Percentiles rank a stretch among this genome's conserved stretches.
Conservation (phyloP, 345 rosid species). For the Passiflora organensis region DNA sequence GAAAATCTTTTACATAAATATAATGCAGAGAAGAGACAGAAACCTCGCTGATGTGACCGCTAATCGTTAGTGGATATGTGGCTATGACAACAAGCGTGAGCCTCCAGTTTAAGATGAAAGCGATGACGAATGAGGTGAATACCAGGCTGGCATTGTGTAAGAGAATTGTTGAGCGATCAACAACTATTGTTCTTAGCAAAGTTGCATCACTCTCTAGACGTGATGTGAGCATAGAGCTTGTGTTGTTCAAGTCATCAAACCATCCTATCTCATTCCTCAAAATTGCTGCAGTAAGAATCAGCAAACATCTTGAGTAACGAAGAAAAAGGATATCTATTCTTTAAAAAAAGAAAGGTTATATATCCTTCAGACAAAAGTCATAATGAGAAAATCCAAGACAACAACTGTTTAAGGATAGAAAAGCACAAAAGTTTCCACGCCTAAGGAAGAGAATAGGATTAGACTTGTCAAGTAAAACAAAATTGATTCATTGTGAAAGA, state of each 20-base stretch:
- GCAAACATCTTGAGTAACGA: too few relatives aligned
- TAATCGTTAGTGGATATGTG: constrained; percentile 70
- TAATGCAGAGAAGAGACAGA: constrained; percentile 5
- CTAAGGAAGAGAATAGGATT: too few relatives aligned
- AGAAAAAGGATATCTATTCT: too few relatives aligned
- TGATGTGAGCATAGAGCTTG: constrained; percentile 82
- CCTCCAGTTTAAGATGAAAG: constrained; percentile 93
- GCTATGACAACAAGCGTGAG: constrained; percentile 84
- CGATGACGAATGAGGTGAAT: constrained; percentile 62
- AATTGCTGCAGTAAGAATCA: constrained; percentile 60
- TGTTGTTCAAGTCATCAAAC: constrained; percentile 78
- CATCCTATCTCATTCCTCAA: constrained; percentile 89
- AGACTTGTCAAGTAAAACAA: too few relatives aligned
- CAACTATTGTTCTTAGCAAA: constrained; percentile 64
- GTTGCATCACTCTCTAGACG: constrained; percentile 84
- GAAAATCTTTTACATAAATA: not conserved
- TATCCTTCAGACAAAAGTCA: too few relatives aligned
- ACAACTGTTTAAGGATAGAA: too few relatives aligned
- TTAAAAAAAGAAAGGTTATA: too few relatives aligned
- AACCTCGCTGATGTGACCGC: constrained; percentile 99
- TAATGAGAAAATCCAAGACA: too few relatives aligned
- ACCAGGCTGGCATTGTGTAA: constrained; percentile 74
- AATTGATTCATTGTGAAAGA: too few relatives aligned
- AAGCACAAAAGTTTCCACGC: too few relatives aligned
- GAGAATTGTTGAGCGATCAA: constrained; percentile 75